Conservation (phyloP, 2,329 filamentous ascomycete genomes). For the Pleomassaria siparia region DNA sequence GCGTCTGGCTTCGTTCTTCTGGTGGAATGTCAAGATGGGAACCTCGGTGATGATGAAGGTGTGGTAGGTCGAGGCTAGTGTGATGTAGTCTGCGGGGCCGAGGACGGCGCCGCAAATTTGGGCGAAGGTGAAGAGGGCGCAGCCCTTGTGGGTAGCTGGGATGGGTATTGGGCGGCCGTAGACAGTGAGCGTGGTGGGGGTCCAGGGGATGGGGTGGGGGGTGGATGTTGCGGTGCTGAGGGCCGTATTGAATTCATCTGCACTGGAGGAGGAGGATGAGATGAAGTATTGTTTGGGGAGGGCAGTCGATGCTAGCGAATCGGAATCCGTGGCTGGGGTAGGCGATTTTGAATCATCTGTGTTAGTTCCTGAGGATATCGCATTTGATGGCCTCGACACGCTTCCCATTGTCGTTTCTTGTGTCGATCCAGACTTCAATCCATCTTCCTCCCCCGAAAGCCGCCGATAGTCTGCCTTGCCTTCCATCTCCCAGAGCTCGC, state of each 20-base stretch:
- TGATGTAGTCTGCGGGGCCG: constrained; percentile 81
- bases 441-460: constrained; percentile 36
- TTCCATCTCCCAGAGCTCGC: constrained; percentile 84
- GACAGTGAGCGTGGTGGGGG: constrained; percentile 49
- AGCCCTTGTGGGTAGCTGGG: constrained; percentile 59
- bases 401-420: not conserved
- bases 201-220: constrained; percentile 47
- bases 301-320: not conserved
- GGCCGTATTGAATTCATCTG: constrained; percentile 15
- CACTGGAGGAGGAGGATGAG: constrained; percentile 24
- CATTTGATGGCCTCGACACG: not conserved
- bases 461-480: constrained; percentile 70
- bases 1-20: constrained; percentile 79
- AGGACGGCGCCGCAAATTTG: constrained; percentile 66
- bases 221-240: constrained; percentile 29
- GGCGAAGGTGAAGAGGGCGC: constrained; percentile 67
- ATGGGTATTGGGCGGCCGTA: constrained; percentile 67
- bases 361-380: not conserved
- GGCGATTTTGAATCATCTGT: not conserved
- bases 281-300: constrained; percentile 41
- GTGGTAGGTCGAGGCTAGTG: constrained; percentile 76
- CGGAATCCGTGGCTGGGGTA: not conserved
- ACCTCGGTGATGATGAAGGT: constrained; percentile 73
- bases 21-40: constrained; percentile 65
- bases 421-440: not conserved